Evolutionary conservation across 202 grass and related monocot genomes (phyloP).

Genomic region (Musa balbisiana): DNA sequence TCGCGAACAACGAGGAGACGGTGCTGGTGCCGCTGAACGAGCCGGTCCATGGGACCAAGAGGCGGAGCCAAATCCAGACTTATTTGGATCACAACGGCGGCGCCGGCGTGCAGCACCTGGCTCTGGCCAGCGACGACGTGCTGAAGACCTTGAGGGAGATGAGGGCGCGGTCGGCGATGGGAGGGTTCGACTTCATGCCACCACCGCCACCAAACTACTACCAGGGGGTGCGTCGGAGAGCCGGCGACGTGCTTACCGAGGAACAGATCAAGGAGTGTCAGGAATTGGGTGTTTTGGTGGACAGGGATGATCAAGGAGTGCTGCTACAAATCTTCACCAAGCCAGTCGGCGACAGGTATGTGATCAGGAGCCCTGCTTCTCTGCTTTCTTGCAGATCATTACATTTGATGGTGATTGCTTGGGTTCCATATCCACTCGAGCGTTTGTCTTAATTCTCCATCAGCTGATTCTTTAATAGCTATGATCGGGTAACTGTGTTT

Average conservation of each 20-base stretch:
- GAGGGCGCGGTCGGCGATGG: constrained; percentile 43
- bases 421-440: no score
- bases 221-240: constrained; percentile 51
- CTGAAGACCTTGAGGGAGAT: constrained; percentile 72
- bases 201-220: constrained; percentile 57
- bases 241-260: constrained; percentile 70
- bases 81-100: constrained; percentile 88
- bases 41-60: constrained; percentile 91
- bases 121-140: constrained; percentile 56
- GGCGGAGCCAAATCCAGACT: constrained; percentile 93
- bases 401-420: not conserved
- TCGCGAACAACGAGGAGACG: constrained; percentile 77
- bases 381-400: not conserved
- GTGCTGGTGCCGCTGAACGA: constrained; percentile 81
- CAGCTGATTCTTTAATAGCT: not conserved
- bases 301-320: constrained; percentile 87
- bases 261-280: constrained; percentile 77
- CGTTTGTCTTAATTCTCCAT: no score
- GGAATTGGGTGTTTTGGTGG: constrained; percentile 75
- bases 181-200: constrained; percentile 75
- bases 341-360: constrained; percentile 86
- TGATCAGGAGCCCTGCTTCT: no score
- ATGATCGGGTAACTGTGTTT: not conserved
- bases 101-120: constrained; percentile 84
- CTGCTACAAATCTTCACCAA: constrained; percentile 95